Percentiles rank a stretch among this genome's conserved stretches.
phyloP scores from a whole-genome alignment of 495 filamentous ascomycete genomes.

The Hypomontagnella monticulosa region DNA sequence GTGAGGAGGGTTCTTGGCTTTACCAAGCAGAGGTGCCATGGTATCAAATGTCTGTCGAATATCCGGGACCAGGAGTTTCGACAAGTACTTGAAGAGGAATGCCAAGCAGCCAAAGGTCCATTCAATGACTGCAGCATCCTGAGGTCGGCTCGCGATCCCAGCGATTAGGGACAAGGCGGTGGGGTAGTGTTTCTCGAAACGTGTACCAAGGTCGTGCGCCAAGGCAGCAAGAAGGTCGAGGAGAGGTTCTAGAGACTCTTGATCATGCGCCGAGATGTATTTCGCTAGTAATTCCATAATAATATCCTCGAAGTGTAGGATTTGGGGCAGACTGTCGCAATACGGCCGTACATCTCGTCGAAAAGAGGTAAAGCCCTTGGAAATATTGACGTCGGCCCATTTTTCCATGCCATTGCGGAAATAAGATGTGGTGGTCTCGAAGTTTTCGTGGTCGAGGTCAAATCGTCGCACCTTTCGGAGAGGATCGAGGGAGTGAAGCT shows the following conservation, averaged over 20 bases:
- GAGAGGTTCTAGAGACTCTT: slow-evolving; percentile 82
- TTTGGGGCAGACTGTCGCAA: slow-evolving; percentile 88
- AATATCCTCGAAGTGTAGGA: slow-evolving; percentile 84
- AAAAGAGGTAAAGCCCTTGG: slow-evolving; percentile 79
- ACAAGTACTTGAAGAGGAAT: slow-evolving; percentile 97
- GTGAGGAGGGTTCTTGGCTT: slow-evolving; percentile 79
- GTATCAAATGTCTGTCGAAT: slow-evolving; percentile 82
- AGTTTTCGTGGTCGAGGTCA: slow-evolving; percentile 80
- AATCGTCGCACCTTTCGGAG: slow-evolving; percentile 84
- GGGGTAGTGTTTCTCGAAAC: slow-evolving; percentile 88
- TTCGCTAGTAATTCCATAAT: slow-evolving; percentile 81
- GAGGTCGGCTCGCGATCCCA: slow-evolving; percentile 56
- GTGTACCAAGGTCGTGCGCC: slow-evolving; percentile 87
- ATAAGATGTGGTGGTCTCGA: slow-evolving; percentile 76
- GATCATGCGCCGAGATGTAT: slow-evolving; percentile 80
- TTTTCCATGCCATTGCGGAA: slow-evolving; percentile 81
- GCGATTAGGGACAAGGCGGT: slow-evolving; percentile 73
- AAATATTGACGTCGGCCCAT: slow-evolving; percentile 92
- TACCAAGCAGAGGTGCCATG: slow-evolving; percentile 87
- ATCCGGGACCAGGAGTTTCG: slow-evolving; percentile 83
- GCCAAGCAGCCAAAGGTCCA: slow-evolving; percentile 96
- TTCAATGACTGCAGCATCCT: slow-evolving; percentile 82
- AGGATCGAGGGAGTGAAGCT: slow-evolving; percentile 86
- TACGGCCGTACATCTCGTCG: slow-evolving; percentile 74
- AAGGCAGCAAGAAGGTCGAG: slow-evolving; percentile 86